Percentiles rank a stretch among this genome's conserved stretches.
Evolutionary conservation across 768 basidiomycete genomes (phyloP).

Genomic region (Xanthoconium stramineum): DNA sequence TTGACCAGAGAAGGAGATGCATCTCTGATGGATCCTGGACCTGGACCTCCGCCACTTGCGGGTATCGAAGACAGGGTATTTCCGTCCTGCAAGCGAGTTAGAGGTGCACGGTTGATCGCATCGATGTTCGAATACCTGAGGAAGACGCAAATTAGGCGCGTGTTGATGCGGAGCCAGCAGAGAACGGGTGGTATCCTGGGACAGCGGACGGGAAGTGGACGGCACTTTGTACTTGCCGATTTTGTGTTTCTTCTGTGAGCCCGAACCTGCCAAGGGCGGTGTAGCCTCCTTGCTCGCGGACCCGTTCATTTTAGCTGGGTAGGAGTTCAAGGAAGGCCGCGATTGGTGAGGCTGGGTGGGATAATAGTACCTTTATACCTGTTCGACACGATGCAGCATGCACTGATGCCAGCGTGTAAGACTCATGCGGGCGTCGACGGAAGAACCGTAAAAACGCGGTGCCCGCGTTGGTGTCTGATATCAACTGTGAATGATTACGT

Average conservation of each 20-base stretch:
- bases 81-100: constrained; percentile 17
- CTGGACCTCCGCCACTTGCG: constrained; percentile 3
- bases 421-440: constrained; percentile 4
- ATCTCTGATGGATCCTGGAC: constrained; percentile 8
- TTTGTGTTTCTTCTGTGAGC: constrained; percentile 12
- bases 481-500: too few relatives aligned
- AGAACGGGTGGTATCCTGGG: constrained; percentile 6
- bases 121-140: constrained; percentile 14
- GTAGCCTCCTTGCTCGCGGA: not conserved
- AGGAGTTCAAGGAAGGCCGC: constrained; percentile 1
- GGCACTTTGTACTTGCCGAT: constrained; percentile 6
- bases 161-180: constrained; percentile 14
- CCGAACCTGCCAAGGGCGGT: not conserved
- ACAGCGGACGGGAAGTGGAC: not conserved
- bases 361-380: constrained; percentile 12
- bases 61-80: constrained; percentile 11
- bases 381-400: constrained; percentile 14
- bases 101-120: constrained; percentile 5
- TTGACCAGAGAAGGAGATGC: constrained; percentile 3
- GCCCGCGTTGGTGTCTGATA: constrained; percentile 17
- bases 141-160: not conserved
- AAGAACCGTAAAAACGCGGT: constrained; percentile 15
- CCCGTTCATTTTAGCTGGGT: constrained; percentile 12
- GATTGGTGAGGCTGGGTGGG: not conserved
- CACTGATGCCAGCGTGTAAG: constrained; percentile 16